Conservation (phyloP, 2,329 filamentous ascomycete species). For the Elsinoe perseae region DNA sequence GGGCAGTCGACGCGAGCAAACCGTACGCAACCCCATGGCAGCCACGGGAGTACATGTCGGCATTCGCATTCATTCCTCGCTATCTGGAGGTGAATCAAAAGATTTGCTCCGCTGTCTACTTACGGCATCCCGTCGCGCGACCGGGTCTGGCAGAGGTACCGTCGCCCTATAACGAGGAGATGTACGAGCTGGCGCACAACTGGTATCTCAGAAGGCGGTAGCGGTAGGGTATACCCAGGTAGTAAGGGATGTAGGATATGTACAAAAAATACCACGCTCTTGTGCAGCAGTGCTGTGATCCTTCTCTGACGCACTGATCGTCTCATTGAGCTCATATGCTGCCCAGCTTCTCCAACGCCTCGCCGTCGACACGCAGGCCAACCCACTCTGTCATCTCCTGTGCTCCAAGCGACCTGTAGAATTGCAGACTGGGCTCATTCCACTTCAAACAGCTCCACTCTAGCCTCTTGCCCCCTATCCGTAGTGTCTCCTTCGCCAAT, state of each 20-base stretch:
- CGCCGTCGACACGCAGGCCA: slow-evolving; percentile 64
- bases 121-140: slow-evolving; percentile 85
- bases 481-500: slow-evolving; percentile 70
- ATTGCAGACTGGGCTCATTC: slow-evolving; percentile 84
- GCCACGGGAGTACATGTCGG: slow-evolving; percentile 76
- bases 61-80: slow-evolving; percentile 88
- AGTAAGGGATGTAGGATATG: slow-evolving; percentile 9
- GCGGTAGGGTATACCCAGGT: slow-evolving; percentile 19
- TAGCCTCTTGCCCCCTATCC: slow-evolving; percentile 64
- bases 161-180: slow-evolving; percentile 64
- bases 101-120: slow-evolving; percentile 89
- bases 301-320: background rate
- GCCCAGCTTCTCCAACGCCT: slow-evolving; percentile 54
- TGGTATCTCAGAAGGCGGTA: slow-evolving; percentile 87
- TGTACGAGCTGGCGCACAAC: slow-evolving; percentile 77
- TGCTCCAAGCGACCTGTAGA: slow-evolving; percentile 63
- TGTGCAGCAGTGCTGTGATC: background rate
- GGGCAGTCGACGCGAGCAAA: slow-evolving; percentile 62
- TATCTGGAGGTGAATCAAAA: slow-evolving; percentile 98
- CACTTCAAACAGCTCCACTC: slow-evolving; percentile 91
- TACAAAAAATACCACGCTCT: slow-evolving; percentile 14
- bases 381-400: slow-evolving; percentile 63
- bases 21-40: slow-evolving; percentile 89
- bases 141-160: slow-evolving; percentile 67
- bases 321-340: slow-evolving; percentile 22